Conservation (phyloP, 1,284 basidiomycete genomes). For the Cryptococcus sp. region DNA sequence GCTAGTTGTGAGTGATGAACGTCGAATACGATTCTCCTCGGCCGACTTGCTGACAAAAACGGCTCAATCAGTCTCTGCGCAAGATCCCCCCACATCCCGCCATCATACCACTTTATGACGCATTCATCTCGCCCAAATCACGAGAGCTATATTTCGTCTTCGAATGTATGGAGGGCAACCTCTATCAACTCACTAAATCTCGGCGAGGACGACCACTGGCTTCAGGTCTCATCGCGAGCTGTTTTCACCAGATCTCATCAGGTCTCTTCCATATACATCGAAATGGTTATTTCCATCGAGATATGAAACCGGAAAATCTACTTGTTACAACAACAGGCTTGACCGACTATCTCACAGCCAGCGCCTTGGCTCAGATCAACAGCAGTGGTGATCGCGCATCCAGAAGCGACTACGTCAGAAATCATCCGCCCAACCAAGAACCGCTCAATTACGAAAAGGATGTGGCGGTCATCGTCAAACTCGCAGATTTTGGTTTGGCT, state of each 20-base stretch:
- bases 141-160: conserved; percentile 99
- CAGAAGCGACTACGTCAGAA: conserved; percentile 6
- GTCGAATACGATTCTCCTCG: conserved; percentile 33
- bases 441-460: conserved; percentile 69
- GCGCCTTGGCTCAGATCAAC: conserved; percentile 42
- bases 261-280: conserved; percentile 92
- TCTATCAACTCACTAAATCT: conserved; percentile 98
- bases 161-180: conserved; percentile 99
- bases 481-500: conserved; percentile 97
- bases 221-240: conserved; percentile 90
- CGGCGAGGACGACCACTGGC: conserved; percentile 92
- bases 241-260: conserved; percentile 87
- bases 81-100: conserved; percentile 93
- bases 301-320: conserved; percentile 99
- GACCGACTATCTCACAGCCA: conserved; percentile 79
- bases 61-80: conserved; percentile 73
- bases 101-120: conserved; percentile 98
- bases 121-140: conserved; percentile 88
- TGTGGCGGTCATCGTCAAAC: conserved; percentile 94
- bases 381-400: conserved; percentile 11
- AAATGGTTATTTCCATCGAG: conserved; percentile 95
- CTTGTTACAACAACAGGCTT: conserved; percentile 98
- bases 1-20: conserved; percentile 69
- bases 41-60: conserved; percentile 18
- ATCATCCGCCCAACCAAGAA: conserved; percentile 11